A percentile compares a stretch with the other conserved stretches of the same genome.
Evolutionary conservation across 108 stramenopile genomes (phyloP).

Genomic region (Cyclotella choctawhatcheeana): DNA sequence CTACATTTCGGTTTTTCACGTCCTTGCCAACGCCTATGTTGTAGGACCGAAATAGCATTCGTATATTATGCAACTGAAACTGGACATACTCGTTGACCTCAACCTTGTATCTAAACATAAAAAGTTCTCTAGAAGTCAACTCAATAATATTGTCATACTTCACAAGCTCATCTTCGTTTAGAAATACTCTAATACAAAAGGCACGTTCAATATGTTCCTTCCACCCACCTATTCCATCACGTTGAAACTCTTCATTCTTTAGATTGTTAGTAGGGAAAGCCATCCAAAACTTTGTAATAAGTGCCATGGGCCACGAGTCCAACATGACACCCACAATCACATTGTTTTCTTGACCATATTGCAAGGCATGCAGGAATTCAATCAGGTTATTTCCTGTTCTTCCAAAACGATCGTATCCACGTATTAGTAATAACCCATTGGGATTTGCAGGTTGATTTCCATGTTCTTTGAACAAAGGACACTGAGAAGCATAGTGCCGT

Average conservation of each 20-base stretch:
- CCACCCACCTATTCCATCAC: slow-evolving; percentile 20
- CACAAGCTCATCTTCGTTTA: slow-evolving; percentile 10
- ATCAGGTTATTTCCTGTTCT: slow-evolving; percentile 42
- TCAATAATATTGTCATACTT: slow-evolving; percentile 14
- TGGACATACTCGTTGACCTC: slow-evolving; percentile 27
- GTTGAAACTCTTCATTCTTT: neutral
- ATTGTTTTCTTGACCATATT: slow-evolving; percentile 36
- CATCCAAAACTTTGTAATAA: slow-evolving; percentile 49
- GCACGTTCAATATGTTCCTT: slow-evolving; percentile 21
- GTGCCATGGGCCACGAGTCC: slow-evolving; percentile 31
- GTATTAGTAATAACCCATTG: slow-evolving; percentile 12
- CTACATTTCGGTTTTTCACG: slow-evolving; percentile 1
- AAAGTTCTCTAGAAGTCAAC: slow-evolving; percentile 34
- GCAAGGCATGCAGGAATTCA: slow-evolving; percentile 50
- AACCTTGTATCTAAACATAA: slow-evolving; percentile 12
- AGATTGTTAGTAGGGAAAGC: slow-evolving; percentile 19
- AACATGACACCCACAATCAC: slow-evolving; percentile 27
- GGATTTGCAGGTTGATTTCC: neutral
- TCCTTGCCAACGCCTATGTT: slow-evolving; percentile 31
- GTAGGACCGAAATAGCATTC: slow-evolving; percentile 39
- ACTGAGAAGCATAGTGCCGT: slow-evolving; percentile 2
- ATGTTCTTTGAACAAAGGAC: neutral
- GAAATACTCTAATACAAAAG: slow-evolving; percentile 40
- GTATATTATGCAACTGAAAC: slow-evolving; percentile 33
- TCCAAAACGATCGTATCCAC: slow-evolving; percentile 20